These are phyloP conservation scores for Colletotrichum lentis DNA, from an alignment of 2,329 filamentous ascomycete species.

Conservation along the genomic window DNA sequence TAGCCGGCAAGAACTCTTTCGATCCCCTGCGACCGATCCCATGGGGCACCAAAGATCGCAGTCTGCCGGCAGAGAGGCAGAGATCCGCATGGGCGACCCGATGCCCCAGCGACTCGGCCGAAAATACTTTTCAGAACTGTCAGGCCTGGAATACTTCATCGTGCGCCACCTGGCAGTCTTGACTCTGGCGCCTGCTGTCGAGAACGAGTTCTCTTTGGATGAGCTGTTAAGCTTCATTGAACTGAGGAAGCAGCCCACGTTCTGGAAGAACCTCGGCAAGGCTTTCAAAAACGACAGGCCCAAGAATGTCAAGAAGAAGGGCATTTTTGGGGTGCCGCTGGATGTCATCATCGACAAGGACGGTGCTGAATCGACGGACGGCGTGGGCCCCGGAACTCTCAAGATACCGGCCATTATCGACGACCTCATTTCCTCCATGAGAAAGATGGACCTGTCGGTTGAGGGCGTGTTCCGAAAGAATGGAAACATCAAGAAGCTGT, in stretches of 20 bases:
- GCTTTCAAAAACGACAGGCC: constrained; percentile 88
- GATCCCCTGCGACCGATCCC: constrained; percentile 64
- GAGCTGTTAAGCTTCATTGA: constrained; percentile 93
- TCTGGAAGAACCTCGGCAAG: constrained; percentile 98
- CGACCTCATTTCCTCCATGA: constrained; percentile 91
- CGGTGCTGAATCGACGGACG: constrained; percentile 96
- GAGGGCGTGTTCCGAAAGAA: constrained; percentile 99
- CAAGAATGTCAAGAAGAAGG: constrained; percentile 87
- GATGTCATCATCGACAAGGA: constrained; percentile 91
- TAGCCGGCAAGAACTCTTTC: constrained; percentile 73
- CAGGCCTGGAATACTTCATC: constrained; percentile 95
- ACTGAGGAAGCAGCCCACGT: constrained; percentile 84
- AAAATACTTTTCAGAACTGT: constrained; percentile 95
- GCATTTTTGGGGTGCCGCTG: constrained; percentile 88
- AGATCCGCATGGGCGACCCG: constrained; percentile 61
- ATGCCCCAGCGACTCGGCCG: constrained; percentile 67
- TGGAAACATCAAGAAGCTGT: constrained; percentile 94
- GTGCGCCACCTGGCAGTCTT: constrained; percentile 93
- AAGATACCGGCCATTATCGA: constrained; percentile 95
- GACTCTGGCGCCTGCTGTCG: constrained; percentile 91
- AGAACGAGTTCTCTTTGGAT: constrained; percentile 90
- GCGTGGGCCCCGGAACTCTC: constrained; percentile 88
- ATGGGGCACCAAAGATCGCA: constrained; percentile 71
- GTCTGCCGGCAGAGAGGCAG: constrained; percentile 61
- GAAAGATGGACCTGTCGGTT: constrained; percentile 98